Evolutionary conservation across 345 rosid species (phyloP), one percentile per base, ranked within the genome.

Genomic region (Pistacia atlantica): DNA sequence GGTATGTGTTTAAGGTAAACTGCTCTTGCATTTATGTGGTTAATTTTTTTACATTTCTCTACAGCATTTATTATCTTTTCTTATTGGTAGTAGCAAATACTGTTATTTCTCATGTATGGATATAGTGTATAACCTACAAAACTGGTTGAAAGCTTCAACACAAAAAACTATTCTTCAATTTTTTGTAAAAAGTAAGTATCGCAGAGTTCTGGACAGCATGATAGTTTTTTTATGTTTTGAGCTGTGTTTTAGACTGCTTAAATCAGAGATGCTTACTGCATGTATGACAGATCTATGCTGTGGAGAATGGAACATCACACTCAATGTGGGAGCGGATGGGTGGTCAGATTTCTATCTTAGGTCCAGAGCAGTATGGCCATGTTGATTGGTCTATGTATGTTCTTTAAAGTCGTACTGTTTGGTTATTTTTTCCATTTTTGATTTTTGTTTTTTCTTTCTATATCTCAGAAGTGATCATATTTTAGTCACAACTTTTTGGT

Each of bases 361-460:
- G 80, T 78, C 79, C 81, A 45, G 86, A 87, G 74, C 87, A 78
- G 80, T 76, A 75, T 83, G 86, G 83, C 66, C 88, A 74, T 69
- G 22, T 88, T 86, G 99, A 95, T 83, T 95, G 99, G 98, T 88
- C 97, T 76, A 86, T 87, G 99, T 95, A 89, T 42, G 92, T 71
- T 61, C 57, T 62, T 67, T 61, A 67, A 35, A 67, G 58, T 69
- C 75, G 57, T 67, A 55, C 49, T 72, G 4, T 38, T 46, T 72
- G 64, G 25, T 72, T 83, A 60, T 64, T 61, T 67, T 46, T 46
- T 45, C 22, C 49, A 31, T 33, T 46, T 2, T 38, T 62, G 62
- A 71, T 45, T 28, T 49, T 38, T 25, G 37, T 2, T 38, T 62
- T 66, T 74, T 56, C 11, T 6, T 57, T 51, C 31, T 76, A n/a